These are phyloP conservation scores for Phylloporus sp. DNA, from an alignment of 1,284 basidiomycete genomes.

Conservation along the genomic window DNA sequence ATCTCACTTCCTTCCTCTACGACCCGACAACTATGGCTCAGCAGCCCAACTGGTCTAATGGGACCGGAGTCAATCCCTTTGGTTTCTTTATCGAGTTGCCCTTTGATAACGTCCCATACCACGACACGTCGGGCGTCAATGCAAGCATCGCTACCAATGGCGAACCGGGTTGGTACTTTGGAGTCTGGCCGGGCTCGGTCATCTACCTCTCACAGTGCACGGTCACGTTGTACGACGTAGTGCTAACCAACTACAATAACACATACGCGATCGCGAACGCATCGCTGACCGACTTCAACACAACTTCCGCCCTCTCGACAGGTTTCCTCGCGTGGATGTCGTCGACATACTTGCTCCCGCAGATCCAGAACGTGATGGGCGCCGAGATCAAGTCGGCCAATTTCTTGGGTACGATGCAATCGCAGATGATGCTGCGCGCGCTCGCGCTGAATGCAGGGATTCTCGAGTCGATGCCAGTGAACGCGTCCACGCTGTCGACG, in stretches of 20 bases:
- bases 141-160: constrained; percentile 2
- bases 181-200: not conserved
- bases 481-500: not conserved
- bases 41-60: constrained; percentile 8
- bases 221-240: constrained; percentile 7
- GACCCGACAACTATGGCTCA: constrained; percentile 8
- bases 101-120: constrained; percentile 1
- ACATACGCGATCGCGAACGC: constrained; percentile 1
- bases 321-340: constrained; percentile 10
- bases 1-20: constrained; percentile 11
- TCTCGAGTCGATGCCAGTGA: not conserved
- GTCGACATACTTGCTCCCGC: constrained; percentile 5
- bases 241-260: constrained; percentile 2
- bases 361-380: constrained; percentile 2
- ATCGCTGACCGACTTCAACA: constrained; percentile 8
- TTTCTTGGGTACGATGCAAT: not conserved
- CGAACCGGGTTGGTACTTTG: constrained; percentile 6
- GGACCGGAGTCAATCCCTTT: constrained; percentile 8
- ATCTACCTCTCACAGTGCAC: constrained; percentile 8
- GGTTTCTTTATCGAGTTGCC: constrained; percentile 9
- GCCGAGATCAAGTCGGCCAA: constrained; percentile 3
- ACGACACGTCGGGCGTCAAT: constrained; percentile 3
- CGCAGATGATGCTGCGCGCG: constrained; percentile 6
- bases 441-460: constrained; percentile 10
- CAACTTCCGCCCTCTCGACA: constrained; percentile 5